Evolutionary conservation across 345 rosid genomes (phyloP).

Genomic region (Durio zibethinus): DNA sequence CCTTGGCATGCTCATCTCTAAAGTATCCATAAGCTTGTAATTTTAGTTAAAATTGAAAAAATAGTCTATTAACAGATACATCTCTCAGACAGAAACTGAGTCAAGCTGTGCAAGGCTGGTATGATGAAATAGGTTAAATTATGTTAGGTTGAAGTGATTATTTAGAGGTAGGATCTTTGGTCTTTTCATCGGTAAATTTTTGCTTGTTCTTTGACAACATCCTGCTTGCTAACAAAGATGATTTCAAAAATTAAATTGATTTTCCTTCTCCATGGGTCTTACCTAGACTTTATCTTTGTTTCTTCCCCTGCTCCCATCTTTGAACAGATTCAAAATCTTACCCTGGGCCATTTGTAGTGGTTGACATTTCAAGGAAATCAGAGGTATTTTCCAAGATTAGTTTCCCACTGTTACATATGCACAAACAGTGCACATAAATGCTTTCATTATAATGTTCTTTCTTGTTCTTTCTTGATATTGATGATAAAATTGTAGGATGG

Average conservation of each 20-base stretch:
- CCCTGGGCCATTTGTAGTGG: slow-evolving; percentile 86
- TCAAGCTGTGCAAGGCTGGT: background rate
- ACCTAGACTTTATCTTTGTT: background rate
- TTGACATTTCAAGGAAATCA: slow-evolving; percentile 57
- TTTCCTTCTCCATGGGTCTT: background rate
- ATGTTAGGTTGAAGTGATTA: background rate
- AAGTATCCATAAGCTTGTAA: background rate
- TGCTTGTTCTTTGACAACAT: background rate
- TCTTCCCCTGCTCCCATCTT: slow-evolving; percentile 5
- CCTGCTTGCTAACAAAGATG: background rate
- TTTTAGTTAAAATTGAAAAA: background rate
- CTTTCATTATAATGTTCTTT: background rate
- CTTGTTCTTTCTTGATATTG: background rate
- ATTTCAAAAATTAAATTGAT: background rate
- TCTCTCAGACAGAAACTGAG: background rate
- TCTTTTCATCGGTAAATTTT: background rate
- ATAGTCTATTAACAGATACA: background rate
- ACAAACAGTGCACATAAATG: slow-evolving; percentile 5
- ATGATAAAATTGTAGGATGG: slow-evolving; percentile 54
- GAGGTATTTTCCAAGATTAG: slow-evolving; percentile 50
- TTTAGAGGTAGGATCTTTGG: background rate
- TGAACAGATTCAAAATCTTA: slow-evolving; percentile 72
- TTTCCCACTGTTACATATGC: background rate
- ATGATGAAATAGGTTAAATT: background rate
- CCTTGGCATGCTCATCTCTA: background rate